These are phyloP conservation scores for Trichoderma sp. DNA, from an alignment of 2,329 filamentous ascomycete species.

Conservation along the genomic window DNA sequence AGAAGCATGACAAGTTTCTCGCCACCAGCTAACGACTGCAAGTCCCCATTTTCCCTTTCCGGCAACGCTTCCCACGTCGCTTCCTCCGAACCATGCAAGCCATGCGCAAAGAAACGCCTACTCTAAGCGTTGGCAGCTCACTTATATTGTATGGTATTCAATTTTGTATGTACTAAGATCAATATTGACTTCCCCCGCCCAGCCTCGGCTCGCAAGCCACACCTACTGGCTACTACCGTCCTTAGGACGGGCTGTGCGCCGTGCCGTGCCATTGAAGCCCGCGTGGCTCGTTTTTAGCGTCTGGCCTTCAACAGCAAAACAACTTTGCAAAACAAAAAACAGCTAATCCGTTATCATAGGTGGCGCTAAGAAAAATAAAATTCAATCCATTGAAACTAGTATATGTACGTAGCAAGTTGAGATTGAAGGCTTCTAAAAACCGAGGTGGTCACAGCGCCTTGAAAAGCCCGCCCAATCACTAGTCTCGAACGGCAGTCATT, in stretches of 20 bases:
- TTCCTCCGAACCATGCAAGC: slow-evolving; percentile 12
- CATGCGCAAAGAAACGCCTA: background rate
- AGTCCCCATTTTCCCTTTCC: background rate
- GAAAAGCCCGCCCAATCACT: background rate
- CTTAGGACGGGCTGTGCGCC: slow-evolving; percentile 7
- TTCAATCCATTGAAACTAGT: too few relatives aligned
- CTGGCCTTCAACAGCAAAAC: background rate
- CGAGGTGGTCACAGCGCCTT: background rate
- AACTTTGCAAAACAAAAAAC: background rate
- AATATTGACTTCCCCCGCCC: too few relatives aligned
- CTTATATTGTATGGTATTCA: too few relatives aligned
- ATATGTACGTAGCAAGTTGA: background rate
- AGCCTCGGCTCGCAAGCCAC: background rate
- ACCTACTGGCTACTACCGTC: background rate
- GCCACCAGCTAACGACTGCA: background rate
- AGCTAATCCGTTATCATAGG: background rate
- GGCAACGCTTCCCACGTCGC: slow-evolving; percentile 10
- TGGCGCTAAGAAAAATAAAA: background rate
- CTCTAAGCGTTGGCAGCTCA: too few relatives aligned
- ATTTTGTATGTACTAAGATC: too few relatives aligned
- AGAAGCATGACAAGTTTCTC: background rate
- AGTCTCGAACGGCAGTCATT: background rate
- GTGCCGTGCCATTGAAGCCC: slow-evolving; percentile 1
- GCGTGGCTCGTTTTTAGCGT: background rate
- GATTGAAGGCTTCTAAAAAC: background rate